Evolutionary conservation across 441 rosid genomes (phyloP).

Genomic region (Populus hybrid): DNA sequence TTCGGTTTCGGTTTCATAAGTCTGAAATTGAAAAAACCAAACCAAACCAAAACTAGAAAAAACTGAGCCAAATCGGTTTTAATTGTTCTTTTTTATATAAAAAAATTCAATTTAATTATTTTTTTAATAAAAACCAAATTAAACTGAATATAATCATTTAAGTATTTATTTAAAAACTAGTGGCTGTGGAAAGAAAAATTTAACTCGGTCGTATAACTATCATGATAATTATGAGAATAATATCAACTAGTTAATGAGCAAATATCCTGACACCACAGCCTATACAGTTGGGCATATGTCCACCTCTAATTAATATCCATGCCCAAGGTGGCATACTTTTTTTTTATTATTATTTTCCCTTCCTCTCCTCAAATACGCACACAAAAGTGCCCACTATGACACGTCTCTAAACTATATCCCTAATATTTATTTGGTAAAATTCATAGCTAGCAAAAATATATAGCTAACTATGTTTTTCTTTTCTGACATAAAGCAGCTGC

Average conservation of each 20-base stretch:
- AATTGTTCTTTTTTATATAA: no score
- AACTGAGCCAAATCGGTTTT: no score
- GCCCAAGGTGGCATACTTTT: not conserved
- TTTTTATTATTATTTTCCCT: no score
- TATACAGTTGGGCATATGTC: not conserved
- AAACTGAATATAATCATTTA: no score
- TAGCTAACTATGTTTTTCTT: not conserved
- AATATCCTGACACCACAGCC: not conserved
- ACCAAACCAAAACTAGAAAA: no score
- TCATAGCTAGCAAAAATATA: not conserved
- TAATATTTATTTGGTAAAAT: not conserved
- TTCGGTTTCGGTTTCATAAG: no score
- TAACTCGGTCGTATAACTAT: not conserved
- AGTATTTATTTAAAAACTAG: no score
- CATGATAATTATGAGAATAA: not conserved
- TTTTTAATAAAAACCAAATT: no score
- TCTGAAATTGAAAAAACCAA: no score
- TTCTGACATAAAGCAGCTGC: no score
- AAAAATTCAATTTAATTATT: no score
- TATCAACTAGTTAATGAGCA: not conserved
- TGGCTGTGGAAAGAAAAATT: no score
- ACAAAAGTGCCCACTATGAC: not conserved
- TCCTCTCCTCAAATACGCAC: not conserved
- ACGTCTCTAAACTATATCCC: not conserved
- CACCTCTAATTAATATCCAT: not conserved